A percentile compares a stretch with the other conserved stretches of the same genome.
phyloP scores from a whole-genome alignment of 768 basidiomycete genomes.

The Omphalotus guepiniiformis region DNA sequence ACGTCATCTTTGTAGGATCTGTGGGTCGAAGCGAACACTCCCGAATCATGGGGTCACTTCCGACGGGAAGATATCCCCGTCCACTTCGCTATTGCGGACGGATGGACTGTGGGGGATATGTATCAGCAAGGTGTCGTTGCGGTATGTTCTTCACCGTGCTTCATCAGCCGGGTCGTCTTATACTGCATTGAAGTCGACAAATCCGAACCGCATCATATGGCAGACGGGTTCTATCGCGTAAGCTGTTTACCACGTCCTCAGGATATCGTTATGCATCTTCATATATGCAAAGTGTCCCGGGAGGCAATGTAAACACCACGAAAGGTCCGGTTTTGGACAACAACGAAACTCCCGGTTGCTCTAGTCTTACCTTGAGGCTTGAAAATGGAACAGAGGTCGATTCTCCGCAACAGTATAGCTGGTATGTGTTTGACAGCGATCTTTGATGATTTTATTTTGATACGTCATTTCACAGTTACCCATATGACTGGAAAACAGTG shows the following conservation, averaged over 20 bases:
- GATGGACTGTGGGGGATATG: conserved; percentile 11
- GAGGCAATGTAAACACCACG: conserved; percentile 9
- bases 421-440: neutral
- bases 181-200: neutral
- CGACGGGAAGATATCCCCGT: conserved; percentile 6
- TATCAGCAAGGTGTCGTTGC: conserved; percentile 9
- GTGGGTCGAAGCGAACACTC: conserved; percentile 7
- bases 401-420: conserved; percentile 1
- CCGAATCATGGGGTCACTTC: conserved; percentile 6
- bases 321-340: conserved; percentile 10
- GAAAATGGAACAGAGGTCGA: conserved; percentile 7
- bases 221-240: conserved; percentile 5
- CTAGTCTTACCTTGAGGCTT: neutral
- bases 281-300: neutral
- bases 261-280: neutral
- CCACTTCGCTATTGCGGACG: conserved; percentile 8
- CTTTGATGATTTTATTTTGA: neutral
- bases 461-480: neutral
- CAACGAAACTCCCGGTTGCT: conserved; percentile 6
- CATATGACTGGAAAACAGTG: conserved; percentile 8
- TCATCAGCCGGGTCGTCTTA: neutral
- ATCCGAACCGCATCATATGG: conserved; percentile 9
- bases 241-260: neutral
- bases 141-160: neutral
- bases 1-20: conserved; percentile 1